Evolutionary conservation across 2,329 filamentous ascomycete species (phyloP).

Genomic region (Tolypocladium ophioglossoides): DNA sequence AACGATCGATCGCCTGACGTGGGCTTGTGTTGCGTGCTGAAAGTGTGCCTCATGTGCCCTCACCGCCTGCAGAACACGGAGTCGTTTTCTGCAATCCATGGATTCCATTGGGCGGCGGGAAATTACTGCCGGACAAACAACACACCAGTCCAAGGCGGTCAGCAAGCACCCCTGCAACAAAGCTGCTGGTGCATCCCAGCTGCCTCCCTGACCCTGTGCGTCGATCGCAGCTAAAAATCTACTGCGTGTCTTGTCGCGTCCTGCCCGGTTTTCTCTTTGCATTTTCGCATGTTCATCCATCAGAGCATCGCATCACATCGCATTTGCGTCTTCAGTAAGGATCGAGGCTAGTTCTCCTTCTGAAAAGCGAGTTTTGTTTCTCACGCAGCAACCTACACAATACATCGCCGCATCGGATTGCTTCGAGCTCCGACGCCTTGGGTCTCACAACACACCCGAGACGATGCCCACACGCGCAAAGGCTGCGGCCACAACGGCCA

Average conservation of each 20-base stretch:
- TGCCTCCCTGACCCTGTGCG: not conserved
- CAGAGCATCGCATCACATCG: not conserved
- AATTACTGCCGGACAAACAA: slow-evolving; percentile 3
- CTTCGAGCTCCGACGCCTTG: not conserved
- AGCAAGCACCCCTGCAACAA: not conserved
- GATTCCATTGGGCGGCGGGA: not conserved
- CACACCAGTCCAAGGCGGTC: slow-evolving; percentile 1
- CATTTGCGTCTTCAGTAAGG: not conserved
- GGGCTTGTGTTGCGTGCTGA: not conserved
- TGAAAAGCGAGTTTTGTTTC: not conserved
- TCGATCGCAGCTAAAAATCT: not conserved
- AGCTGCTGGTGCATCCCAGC: not conserved
- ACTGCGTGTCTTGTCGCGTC: not conserved
- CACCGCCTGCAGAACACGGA: not conserved
- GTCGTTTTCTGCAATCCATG: not conserved
- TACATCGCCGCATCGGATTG: not conserved
- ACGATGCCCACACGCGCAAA: slow-evolving; percentile 22
- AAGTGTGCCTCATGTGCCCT: not conserved
- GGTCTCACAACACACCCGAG: slow-evolving; percentile 1
- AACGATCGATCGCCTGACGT: not conserved
- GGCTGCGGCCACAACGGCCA: slow-evolving; percentile 13
- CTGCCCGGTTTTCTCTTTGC: not conserved
- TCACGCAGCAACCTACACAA: not conserved
- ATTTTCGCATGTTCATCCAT: not conserved
- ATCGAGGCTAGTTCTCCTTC: not conserved